Base-by-base conservation (phyloP, 805 yeast genomes). In the Candida palmyrensis region DNA sequence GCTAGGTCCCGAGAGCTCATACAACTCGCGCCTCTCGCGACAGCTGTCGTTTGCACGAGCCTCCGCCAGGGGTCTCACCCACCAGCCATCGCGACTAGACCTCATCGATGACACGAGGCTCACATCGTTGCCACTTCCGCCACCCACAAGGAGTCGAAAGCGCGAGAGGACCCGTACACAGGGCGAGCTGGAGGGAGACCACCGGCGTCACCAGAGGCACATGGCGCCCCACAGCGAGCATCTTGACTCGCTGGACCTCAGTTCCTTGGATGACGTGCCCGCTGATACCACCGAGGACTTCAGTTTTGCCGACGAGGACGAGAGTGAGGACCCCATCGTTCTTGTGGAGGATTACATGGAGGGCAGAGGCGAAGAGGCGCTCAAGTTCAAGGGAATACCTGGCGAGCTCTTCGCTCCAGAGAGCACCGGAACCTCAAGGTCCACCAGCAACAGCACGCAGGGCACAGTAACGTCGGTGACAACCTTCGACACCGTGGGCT, bases 321-420 rank as follows among this genome's bases (percentile, higher is more conserved):
- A 53, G 15, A 42, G 41, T 10, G 57, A 59, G 23, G 67, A 61
- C 29, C 71, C 63, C 7, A 64, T 61, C 11, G 75, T 76, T 1
- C 49, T 77, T 13, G 68, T 77, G 7, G 83, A 77, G 43, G 83
- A 77, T 44, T 77, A 77, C 47, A 61, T 77, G 41, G 55, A 59
- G n/a, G 9, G 19, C 13, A 21, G 25, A 11, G 15, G 22, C 12
- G 25, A 11, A 29, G 12, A 21, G 9, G 9, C 11, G 11, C 23
- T 21, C 10, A n/a, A n/a, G n/a, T n/a, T n/a, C n/a, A n/a, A n/a
- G n/a, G n/a, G n/a, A n/a, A n/a, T n/a, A n/a, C n/a, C n/a, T n/a
- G n/a, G n/a, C n/a, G n/a, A n/a, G n/a, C n/a, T n/a, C n/a, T n/a
- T n/a, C n/a, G n/a, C n/a, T n/a, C n/a, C n/a, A n/a, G n/a, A n/a